These are phyloP conservation scores for Meira nashicola DNA, from an alignment of 1,284 basidiomycete species.

Conservation along the genomic window DNA sequence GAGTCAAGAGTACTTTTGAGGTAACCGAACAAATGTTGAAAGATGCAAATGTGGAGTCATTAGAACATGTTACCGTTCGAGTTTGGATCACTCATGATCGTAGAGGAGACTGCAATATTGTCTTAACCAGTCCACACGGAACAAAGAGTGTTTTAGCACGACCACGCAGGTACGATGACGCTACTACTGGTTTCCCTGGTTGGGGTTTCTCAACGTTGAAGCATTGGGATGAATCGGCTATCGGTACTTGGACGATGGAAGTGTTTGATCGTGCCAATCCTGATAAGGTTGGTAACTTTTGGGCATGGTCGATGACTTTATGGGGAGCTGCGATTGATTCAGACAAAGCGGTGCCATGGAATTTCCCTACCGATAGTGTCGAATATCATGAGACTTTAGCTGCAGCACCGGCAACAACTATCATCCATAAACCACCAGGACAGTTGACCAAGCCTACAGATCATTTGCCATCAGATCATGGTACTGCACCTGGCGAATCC, in stretches of 20 bases:
- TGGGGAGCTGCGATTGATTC: constrained; percentile 87
- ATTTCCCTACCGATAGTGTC: constrained; percentile 41
- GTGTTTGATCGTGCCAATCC: constrained; percentile 66
- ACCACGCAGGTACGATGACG: constrained; percentile 67
- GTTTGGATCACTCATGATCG: constrained; percentile 86
- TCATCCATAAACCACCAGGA: constrained; percentile 16
- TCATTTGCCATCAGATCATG: constrained; percentile 80
- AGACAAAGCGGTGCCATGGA: constrained; percentile 58
- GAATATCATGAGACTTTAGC: constrained; percentile 59
- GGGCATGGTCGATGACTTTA: constrained; percentile 85
- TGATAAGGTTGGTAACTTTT: constrained; percentile 65
- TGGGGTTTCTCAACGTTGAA: constrained; percentile 99
- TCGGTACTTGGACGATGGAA: constrained; percentile 86
- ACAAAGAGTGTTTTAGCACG: constrained; percentile 79
- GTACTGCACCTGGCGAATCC: constrained; percentile 52
- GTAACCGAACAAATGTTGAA: constrained; percentile 70
- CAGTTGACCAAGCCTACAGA: constrained; percentile 72
- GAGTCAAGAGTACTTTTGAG: constrained; percentile 65
- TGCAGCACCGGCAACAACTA: constrained; percentile 47
- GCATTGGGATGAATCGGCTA: constrained; percentile 92
- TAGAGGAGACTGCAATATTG: constrained; percentile 89
- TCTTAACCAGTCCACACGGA: constrained; percentile 77
- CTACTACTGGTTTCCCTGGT: constrained; percentile 71
- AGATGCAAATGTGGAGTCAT: constrained; percentile 71
- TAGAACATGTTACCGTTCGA: constrained; percentile 88